Conservation (phyloP, 2,329 filamentous ascomycete genomes). For the Talaromyces islandicus region DNA sequence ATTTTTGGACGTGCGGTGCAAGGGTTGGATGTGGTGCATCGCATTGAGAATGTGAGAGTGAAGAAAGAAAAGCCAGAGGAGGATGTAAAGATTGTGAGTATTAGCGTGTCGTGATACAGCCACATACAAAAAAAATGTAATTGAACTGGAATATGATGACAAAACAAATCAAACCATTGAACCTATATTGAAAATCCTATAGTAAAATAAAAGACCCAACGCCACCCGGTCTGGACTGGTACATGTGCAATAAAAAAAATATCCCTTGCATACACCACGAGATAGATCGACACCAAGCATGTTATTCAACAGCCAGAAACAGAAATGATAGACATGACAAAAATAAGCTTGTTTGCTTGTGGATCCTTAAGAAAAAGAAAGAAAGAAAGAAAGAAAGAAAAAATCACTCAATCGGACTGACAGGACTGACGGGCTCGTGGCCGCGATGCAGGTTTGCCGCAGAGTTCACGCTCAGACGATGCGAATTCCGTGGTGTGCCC, state of each 20-base stretch:
- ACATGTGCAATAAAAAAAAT: neutral
- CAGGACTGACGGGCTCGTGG: neutral
- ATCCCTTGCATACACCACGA: neutral
- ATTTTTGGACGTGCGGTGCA: conserved; percentile 88
- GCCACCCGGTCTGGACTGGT: neutral
- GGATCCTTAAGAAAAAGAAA: no score
- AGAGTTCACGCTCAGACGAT: conserved; percentile 2
- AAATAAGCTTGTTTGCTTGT: neutral
- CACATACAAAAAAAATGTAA: neutral
- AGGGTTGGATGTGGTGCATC: conserved; percentile 89
- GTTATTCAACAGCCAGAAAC: neutral
- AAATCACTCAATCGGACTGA: conserved; percentile 6
- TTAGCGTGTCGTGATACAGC: conserved; percentile 36
- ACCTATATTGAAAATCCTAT: neutral
- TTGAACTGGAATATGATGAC: neutral
- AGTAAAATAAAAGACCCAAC: neutral
- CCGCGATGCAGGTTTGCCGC: neutral
- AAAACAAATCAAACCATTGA: neutral
- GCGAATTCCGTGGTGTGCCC: neutral
- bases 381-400: neutral
- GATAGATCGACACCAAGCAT: neutral
- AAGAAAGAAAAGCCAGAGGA: conserved; percentile 92
- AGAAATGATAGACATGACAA: neutral
- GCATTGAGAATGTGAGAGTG: conserved; percentile 85
- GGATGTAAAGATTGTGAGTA: conserved; percentile 95